phyloP scores from a whole-genome alignment of 1,139 yeast species.

The Komagataea norvegica region DNA sequence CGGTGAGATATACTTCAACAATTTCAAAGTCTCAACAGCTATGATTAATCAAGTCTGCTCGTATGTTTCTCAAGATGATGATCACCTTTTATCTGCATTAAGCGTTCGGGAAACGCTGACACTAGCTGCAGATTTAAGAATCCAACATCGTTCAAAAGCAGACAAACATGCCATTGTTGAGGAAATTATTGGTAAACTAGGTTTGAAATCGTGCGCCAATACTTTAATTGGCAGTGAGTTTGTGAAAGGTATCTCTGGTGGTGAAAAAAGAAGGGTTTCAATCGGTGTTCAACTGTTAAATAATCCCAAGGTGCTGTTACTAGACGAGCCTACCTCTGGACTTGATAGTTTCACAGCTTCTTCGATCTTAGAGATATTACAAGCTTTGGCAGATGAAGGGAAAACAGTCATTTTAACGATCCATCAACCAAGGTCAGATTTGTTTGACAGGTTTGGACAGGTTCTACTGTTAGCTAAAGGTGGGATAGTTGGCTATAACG shows the following conservation, averaged over 20 bases:
- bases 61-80: slow-evolving; percentile 80
- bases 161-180: slow-evolving; percentile 41
- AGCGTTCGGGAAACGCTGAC: slow-evolving; percentile 75
- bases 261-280: slow-evolving; percentile 78
- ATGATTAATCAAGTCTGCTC: slow-evolving; percentile 57
- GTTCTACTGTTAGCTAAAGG: slow-evolving; percentile 70
- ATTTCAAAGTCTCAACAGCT: slow-evolving; percentile 36
- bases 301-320: slow-evolving; percentile 64
- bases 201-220: slow-evolving; percentile 73
- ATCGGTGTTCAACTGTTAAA: slow-evolving; percentile 74
- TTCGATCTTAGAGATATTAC: slow-evolving; percentile 59
- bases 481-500: slow-evolving; percentile 55
- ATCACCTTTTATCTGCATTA: slow-evolving; percentile 59
- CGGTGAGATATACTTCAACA: slow-evolving; percentile 44
- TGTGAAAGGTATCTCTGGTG: slow-evolving; percentile 80
- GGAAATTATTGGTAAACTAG: slow-evolving; percentile 57
- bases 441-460: slow-evolving; percentile 61
- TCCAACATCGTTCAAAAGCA: slow-evolving; percentile 31
- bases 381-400: slow-evolving; percentile 54
- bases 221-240: slow-evolving; percentile 70
- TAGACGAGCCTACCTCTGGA: slow-evolving; percentile 91
- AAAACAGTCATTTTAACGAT: slow-evolving; percentile 76
- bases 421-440: slow-evolving; percentile 79
- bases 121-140: slow-evolving; percentile 66
- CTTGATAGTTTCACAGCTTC: slow-evolving; percentile 77